Conservation (phyloP, 208 protist species). For the Trypanosoma boissoni region DNA sequence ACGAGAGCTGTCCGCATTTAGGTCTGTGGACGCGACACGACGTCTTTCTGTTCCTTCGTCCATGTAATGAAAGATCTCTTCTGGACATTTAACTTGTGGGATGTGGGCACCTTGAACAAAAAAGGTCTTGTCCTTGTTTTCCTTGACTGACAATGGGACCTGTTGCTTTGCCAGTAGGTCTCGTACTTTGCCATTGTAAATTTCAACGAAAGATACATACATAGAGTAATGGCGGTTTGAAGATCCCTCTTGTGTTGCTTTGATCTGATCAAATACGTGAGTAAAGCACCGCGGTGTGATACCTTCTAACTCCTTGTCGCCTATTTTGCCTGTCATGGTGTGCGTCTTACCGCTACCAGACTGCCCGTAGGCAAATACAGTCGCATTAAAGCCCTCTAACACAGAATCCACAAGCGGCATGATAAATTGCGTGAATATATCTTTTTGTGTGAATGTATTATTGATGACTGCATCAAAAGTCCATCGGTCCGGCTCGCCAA, state of each 20-base stretch:
- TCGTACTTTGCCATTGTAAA: slow-evolving; percentile 90
- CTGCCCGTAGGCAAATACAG: slow-evolving; percentile 95
- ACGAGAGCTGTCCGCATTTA: slow-evolving; percentile 89
- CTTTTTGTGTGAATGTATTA: slow-evolving; percentile 83
- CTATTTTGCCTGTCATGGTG: slow-evolving; percentile 88
- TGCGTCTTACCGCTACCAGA: slow-evolving; percentile 94
- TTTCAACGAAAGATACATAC: slow-evolving; percentile 82
- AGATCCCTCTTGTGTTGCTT: slow-evolving; percentile 34
- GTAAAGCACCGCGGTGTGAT: slow-evolving; percentile 78
- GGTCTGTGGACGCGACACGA: slow-evolving; percentile 73
- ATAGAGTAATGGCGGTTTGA: slow-evolving; percentile 54
- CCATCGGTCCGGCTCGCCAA: slow-evolving; percentile 71
- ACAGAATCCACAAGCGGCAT: slow-evolving; percentile 84
- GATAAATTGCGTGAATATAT: slow-evolving; percentile 88
- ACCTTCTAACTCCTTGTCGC: slow-evolving; percentile 54
- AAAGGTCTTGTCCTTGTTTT: slow-evolving; percentile 84
- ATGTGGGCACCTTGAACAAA: slow-evolving; percentile 76
- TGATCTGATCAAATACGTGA: slow-evolving; percentile 75
- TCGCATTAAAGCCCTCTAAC: slow-evolving; percentile 90
- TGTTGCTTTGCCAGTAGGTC: slow-evolving; percentile 87
- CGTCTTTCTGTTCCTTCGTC: slow-evolving; percentile 88
- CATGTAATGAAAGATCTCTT: slow-evolving; percentile 76
- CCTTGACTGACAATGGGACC: slow-evolving; percentile 74
- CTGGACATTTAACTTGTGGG: slow-evolving; percentile 69
- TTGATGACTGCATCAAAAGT: slow-evolving; percentile 91